Evolutionary conservation across 495 filamentous ascomycete species (phyloP).

Genomic region (Penicillium angulare): DNA sequence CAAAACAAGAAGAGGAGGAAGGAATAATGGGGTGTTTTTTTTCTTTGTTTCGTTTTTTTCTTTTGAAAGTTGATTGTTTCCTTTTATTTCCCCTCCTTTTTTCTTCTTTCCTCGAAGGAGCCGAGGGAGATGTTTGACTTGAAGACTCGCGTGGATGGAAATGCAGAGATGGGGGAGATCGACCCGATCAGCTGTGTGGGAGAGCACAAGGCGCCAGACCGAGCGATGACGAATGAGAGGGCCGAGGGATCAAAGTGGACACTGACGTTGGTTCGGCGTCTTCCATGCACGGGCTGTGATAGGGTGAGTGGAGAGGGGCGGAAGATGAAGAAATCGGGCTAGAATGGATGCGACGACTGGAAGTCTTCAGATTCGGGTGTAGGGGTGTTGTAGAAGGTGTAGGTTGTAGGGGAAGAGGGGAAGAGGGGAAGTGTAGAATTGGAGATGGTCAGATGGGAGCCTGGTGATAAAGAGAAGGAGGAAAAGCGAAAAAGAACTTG

Average conservation of each 20-base stretch:
- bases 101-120: not conserved
- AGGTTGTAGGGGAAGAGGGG: too few relatives aligned
- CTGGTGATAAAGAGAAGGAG: too few relatives aligned
- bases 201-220: slow-evolving; percentile 9
- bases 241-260: slow-evolving; percentile 9
- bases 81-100: too few relatives aligned
- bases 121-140: not conserved
- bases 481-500: too few relatives aligned
- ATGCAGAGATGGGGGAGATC: slow-evolving; percentile 9
- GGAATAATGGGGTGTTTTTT: too few relatives aligned
- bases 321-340: slow-evolving; percentile 4
- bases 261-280: slow-evolving; percentile 23
- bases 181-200: slow-evolving; percentile 12
- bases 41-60: too few relatives aligned
- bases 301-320: slow-evolving; percentile 10
- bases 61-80: too few relatives aligned
- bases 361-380: too few relatives aligned
- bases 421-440: too few relatives aligned
- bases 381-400: too few relatives aligned
- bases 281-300: slow-evolving; percentile 14
- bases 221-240: slow-evolving; percentile 21
- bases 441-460: too few relatives aligned
- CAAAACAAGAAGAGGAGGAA: slow-evolving; percentile 15
- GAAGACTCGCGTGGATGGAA: not conserved
- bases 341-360: not conserved